These are phyloP conservation scores for Lyophyllum shimeji DNA, from an alignment of 768 basidiomycete genomes.

Conservation along the genomic window DNA sequence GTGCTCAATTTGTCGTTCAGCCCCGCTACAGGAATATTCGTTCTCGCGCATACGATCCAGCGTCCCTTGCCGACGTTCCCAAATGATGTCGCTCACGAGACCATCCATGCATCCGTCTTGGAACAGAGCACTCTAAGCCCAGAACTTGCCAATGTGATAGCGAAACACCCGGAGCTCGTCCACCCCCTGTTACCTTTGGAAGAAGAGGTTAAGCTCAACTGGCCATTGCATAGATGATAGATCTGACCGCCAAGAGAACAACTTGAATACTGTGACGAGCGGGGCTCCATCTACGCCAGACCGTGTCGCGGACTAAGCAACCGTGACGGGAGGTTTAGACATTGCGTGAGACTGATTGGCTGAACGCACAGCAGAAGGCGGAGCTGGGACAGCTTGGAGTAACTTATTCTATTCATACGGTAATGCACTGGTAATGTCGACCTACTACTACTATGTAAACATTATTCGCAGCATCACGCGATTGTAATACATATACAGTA, in stretches of 20 bases:
- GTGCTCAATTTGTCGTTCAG: conserved; percentile 28
- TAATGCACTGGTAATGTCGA: too few species aligned
- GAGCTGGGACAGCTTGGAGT: too few species aligned
- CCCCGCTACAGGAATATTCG: conserved; percentile 54
- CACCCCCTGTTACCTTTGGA: conserved; percentile 50
- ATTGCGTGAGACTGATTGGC: too few species aligned
- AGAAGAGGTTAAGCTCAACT: conserved; percentile 43
- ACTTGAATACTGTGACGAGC: too few species aligned
- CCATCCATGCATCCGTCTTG: conserved; percentile 59
- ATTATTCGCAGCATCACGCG: too few species aligned
- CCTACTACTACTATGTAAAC: too few species aligned
- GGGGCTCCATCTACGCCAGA: too few species aligned
- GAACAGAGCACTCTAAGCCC: conserved; percentile 38
- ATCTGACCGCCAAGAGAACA: conserved; percentile 19
- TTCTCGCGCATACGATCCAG: conserved; percentile 40
- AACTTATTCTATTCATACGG: too few species aligned
- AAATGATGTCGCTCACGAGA: conserved; percentile 53
- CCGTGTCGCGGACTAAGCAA: too few species aligned
- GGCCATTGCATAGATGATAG: conserved; percentile 35
- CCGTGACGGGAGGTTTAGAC: too few species aligned
- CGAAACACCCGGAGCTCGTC: conserved; percentile 44
- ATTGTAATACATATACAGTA: too few species aligned
- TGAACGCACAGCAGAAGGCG: too few species aligned
- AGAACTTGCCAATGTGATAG: conserved; percentile 33
- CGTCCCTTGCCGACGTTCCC: conserved; percentile 47